A percentile compares a stretch with the other conserved stretches of the same genome.
These are phyloP conservation scores for Lonicera japonica DNA, from an alignment of 129 eudicot species.

Conservation along the genomic window DNA sequence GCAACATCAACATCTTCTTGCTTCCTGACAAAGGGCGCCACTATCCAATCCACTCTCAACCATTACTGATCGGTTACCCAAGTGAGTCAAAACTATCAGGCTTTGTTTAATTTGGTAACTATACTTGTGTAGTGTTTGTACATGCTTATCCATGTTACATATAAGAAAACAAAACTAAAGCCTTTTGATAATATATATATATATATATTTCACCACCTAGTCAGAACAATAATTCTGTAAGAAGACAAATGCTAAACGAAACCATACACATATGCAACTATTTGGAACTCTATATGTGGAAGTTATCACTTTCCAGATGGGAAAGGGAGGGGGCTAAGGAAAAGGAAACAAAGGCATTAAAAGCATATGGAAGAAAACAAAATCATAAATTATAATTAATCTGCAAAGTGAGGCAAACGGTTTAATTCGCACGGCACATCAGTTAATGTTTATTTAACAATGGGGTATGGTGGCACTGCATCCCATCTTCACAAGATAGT, in stretches of 20 bases:
- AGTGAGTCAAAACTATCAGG: not conserved
- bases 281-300: not conserved
- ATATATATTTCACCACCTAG: constrained; percentile 2
- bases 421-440: no score
- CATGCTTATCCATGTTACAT: constrained; percentile 5
- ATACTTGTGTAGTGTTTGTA: no score
- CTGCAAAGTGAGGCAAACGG: not conserved
- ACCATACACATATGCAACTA: not conserved
- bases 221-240: not conserved
- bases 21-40: constrained; percentile 1
- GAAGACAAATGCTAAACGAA: not conserved
- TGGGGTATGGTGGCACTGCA: no score
- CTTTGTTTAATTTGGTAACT: not conserved
- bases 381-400: not conserved
- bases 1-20: not conserved
- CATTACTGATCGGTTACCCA: not conserved
- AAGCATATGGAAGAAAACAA: not conserved
- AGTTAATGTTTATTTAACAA: no score
- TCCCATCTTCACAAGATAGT: no score
- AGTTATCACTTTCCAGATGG: not conserved
- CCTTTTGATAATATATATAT: not conserved
- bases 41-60: not conserved
- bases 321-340: no score
- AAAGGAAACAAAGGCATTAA: not conserved
- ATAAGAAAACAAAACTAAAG: not conserved